phyloP scores from a whole-genome alignment of 192 early-diverging fungal species.

The Endogone sp. region DNA sequence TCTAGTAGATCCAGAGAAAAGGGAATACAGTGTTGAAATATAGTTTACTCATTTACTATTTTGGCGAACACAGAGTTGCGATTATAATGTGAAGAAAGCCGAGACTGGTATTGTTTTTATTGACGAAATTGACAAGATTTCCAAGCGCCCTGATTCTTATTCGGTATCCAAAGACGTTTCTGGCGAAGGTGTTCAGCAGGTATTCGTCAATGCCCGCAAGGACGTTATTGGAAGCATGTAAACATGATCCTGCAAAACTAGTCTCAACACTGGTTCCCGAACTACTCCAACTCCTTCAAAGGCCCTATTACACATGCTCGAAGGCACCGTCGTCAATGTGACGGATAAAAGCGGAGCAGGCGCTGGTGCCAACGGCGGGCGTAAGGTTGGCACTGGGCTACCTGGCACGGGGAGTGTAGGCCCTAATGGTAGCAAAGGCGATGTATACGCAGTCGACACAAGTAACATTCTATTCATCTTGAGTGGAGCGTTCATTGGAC shows the following conservation, averaged over 20 bases:
- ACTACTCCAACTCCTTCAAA: too few relatives aligned
- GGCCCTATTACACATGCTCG: constrained; percentile 78
- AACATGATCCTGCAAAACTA: too few relatives aligned
- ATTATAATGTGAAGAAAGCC: constrained; percentile 82
- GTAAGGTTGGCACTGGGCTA: constrained; percentile 25
- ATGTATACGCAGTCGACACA: constrained; percentile 84
- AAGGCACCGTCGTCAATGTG: constrained; percentile 85
- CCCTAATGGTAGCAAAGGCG: constrained; percentile 52
- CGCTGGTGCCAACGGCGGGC: constrained; percentile 20
- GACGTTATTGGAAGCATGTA: not conserved
- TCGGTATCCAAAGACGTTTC: constrained; percentile 81
- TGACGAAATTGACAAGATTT: constrained; percentile 92
- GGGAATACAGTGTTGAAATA: not conserved
- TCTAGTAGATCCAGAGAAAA: not conserved
- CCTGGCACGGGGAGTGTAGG: constrained; percentile 19
- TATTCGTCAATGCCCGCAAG: not conserved
- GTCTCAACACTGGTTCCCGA: too few relatives aligned
- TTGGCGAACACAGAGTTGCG: constrained; percentile 63
- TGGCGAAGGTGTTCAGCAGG: constrained; percentile 91
- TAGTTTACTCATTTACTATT: not conserved
- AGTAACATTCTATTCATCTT: constrained; percentile 89
- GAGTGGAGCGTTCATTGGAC: constrained; percentile 85
- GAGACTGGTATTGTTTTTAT: constrained; percentile 89
- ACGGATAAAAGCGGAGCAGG: constrained; percentile 72
- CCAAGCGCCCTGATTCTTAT: constrained; percentile 68